A percentile compares a stretch with the other conserved stretches of the same genome.
These are phyloP conservation scores for Penicillium fuscoglaucum DNA, from an alignment of 2,329 filamentous ascomycete genomes.

Conservation along the genomic window DNA sequence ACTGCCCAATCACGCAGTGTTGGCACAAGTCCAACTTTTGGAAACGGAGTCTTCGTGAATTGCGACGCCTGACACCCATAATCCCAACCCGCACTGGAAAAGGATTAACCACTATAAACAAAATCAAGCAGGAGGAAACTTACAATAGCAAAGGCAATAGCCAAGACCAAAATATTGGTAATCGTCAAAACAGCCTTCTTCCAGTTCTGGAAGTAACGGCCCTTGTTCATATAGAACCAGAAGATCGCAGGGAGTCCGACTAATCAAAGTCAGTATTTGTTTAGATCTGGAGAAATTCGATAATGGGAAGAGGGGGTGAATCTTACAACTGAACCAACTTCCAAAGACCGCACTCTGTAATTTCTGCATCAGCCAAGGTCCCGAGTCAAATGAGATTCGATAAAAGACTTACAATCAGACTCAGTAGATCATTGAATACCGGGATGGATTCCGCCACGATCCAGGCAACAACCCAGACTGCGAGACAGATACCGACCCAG, in stretches of 20 bases:
- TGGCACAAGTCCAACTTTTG: conserved; percentile 30
- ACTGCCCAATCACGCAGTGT: conserved; percentile 18
- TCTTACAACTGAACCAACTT: conserved; percentile 62
- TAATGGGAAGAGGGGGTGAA: neutral
- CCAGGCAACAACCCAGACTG: conserved; percentile 62
- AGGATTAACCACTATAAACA: conserved; percentile 2
- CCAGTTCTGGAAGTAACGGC: conserved; percentile 32
- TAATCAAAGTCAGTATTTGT: conserved; percentile 14
- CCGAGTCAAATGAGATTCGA: neutral
- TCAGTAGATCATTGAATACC: conserved; percentile 65
- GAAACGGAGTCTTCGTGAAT: conserved; percentile 28
- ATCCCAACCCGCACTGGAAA: conserved; percentile 29
- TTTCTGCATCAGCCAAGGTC: conserved; percentile 9
- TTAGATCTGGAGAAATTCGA: neutral
- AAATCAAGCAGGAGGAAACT: conserved; percentile 1
- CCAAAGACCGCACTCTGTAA: conserved; percentile 57
- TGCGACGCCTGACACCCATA: conserved; percentile 30
- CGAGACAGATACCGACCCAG: conserved; percentile 60
- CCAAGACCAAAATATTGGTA: conserved; percentile 24
- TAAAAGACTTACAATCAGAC: conserved; percentile 51
- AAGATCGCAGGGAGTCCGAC: conserved; percentile 44
- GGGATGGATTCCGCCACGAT: conserved; percentile 69
- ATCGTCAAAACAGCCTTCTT: conserved; percentile 32
- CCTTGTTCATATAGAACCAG: conserved; percentile 39
- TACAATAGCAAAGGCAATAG: conserved; percentile 27